Percentiles rank a stretch among this genome's conserved stretches.
phyloP scores from a whole-genome alignment of 495 filamentous ascomycete genomes.

The Annulohypoxylon maeteangense region DNA sequence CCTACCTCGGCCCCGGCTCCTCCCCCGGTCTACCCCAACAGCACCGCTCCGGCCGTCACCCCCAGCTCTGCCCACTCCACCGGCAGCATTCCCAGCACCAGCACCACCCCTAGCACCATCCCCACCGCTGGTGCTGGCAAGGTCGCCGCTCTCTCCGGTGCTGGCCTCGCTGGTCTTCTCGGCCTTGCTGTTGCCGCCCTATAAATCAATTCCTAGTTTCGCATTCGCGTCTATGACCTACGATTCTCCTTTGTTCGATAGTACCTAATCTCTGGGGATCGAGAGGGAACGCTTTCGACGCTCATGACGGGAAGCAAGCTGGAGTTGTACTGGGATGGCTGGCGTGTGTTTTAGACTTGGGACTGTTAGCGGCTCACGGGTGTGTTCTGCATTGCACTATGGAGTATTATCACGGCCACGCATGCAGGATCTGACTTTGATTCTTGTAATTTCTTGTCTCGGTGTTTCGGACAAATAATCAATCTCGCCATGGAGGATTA shows the following conservation, averaged over 20 bases:
- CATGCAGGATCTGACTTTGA: conserved; percentile 48
- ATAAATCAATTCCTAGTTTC: conserved; percentile 63
- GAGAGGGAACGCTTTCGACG: conserved; percentile 42
- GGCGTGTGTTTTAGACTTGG: conserved; percentile 45
- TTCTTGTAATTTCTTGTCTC: conserved; percentile 57
- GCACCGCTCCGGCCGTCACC: conserved; percentile 42
- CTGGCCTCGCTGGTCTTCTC: conserved; percentile 77
- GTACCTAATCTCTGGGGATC: conserved; percentile 50
- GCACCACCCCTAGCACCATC: conserved; percentile 54
- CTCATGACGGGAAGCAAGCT: conserved; percentile 54
- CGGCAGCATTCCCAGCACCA: conserved; percentile 49
- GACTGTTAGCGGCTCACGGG: conserved; percentile 36
- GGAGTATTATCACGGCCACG: conserved; percentile 52
- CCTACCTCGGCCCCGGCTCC: conserved; percentile 36
- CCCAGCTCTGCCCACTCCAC: conserved; percentile 49
- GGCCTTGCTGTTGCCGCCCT: conserved; percentile 78
- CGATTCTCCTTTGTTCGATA: conserved; percentile 52
- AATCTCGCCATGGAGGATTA: conserved; percentile 44
- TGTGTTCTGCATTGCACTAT: conserved; percentile 53
- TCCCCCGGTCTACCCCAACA: conserved; percentile 41
- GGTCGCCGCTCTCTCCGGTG: conserved; percentile 73
- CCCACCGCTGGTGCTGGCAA: conserved; percentile 71
- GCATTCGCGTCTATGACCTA: conserved; percentile 50
- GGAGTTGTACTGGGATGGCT: conserved; percentile 43
- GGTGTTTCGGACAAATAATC: conserved; percentile 38